Evolutionary conservation across 2,329 filamentous ascomycete species (phyloP).

Genomic region (Neopestalotiopsis sp.): DNA sequence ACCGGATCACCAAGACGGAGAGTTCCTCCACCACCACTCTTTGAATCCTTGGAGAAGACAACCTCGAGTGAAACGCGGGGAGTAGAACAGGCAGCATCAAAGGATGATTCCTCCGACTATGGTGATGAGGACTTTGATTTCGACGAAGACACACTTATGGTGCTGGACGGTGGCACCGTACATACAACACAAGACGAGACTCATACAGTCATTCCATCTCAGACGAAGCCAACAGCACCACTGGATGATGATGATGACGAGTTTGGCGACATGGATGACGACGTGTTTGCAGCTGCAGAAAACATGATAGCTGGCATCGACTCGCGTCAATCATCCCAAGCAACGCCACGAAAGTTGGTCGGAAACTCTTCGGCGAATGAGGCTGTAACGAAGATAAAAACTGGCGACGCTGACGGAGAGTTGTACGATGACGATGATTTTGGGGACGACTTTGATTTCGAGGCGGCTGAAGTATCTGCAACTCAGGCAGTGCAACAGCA

Average conservation of each 20-base stretch:
- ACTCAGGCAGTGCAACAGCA: constrained; percentile 63
- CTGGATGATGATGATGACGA: constrained; percentile 53
- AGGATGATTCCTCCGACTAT: constrained; percentile 51
- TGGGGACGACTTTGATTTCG: constrained; percentile 75
- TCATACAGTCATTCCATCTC: constrained; percentile 22
- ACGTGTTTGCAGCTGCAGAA: constrained; percentile 57
- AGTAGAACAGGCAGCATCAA: background rate
- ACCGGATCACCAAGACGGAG: constrained; percentile 24
- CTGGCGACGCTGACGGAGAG: constrained; percentile 46
- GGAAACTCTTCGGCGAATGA: background rate
- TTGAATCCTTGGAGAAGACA: constrained; percentile 15
- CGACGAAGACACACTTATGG: constrained; percentile 64
- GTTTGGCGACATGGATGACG: constrained; percentile 71
- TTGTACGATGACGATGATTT: constrained; percentile 76
- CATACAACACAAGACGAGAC: constrained; percentile 20
- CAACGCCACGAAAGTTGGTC: constrained; percentile 20
- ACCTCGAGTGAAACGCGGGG: constrained; percentile 4
- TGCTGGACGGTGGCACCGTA: constrained; percentile 52
- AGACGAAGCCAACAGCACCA: constrained; percentile 26
- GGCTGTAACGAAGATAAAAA: constrained; percentile 19
- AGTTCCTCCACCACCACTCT: constrained; percentile 22
- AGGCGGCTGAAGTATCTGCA: constrained; percentile 74
- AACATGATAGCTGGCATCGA: constrained; percentile 44
- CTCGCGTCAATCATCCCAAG: constrained; percentile 29
- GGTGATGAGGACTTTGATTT: constrained; percentile 56